Evolutionary conservation across 2,329 filamentous ascomycete species (phyloP), one percentile per base, ranked within the genome.

Genomic region (Coniosporium tulheliwenetii): DNA sequence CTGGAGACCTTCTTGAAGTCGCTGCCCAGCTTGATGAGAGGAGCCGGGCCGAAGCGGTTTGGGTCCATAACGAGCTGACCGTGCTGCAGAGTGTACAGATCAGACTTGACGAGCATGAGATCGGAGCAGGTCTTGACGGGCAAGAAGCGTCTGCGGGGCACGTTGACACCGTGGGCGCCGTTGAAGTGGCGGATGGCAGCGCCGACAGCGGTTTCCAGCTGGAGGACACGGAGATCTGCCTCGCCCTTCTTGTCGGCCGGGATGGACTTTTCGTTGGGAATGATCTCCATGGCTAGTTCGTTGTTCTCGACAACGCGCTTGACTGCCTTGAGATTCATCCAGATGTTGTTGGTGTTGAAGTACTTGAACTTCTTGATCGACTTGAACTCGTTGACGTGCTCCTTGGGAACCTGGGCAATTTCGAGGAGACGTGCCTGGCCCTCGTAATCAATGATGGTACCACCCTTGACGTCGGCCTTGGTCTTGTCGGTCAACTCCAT

Each of bases 281-380:
- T 98, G 62, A 98, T 98, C 71, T 98, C 91, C 84, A 98, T 93
- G 68, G 87, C 84, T 41, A 98, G 80, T 72, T 96, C 89, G 63
- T 94, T 85, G 65, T 93, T 86, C 77, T 96, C 91, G 7, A 98
- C 91, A 41, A 98, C 86, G 45, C 91, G 87, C 81, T 96, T 96
- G 69, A 98, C 83, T 52, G 91, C 91, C 61, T 85, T 80, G 55
- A 95, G 75, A 71, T 94, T 94, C 75, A 98, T 83, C 91, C 91
- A 98, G 69, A 98, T 95, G 77, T 98, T 98, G 83, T 98, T 98
- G 67, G 91, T 98, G 79, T 98, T 98, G 81, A 98, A 98, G 79
- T 98, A 98, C 77, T 93, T 95, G 82, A 98, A 98, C 77, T 98
- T 98, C 81, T 98, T 98, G 75, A 98, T 98, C 38, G 87, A 95